Percentiles rank a stretch among this genome's conserved stretches.
Conservation (phyloP, 179 eudicot species). For the Carnegiea gigantea region DNA sequence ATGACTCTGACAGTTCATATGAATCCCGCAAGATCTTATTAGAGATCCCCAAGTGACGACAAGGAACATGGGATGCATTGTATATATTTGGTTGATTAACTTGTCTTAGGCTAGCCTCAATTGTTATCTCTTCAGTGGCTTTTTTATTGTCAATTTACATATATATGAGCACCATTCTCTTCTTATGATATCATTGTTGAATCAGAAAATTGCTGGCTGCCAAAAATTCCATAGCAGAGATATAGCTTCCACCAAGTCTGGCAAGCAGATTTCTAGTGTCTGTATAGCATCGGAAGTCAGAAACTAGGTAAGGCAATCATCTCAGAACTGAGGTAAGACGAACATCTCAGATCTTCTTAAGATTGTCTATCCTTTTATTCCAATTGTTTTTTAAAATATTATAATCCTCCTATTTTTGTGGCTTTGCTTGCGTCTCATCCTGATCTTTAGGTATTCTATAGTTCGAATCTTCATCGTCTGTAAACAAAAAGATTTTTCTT, state of each 20-base stretch:
- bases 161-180: no score
- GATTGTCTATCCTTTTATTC: constrained; percentile 1
- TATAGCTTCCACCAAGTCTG: not conserved
- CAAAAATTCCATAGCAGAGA: not conserved
- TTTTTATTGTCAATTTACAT: no score
- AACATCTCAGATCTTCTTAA: not conserved
- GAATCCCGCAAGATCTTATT: not conserved
- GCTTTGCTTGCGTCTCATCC: not conserved
- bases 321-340: no score
- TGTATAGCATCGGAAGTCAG: not conserved
- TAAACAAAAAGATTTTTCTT: not conserved
- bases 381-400: not conserved
- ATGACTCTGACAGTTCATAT: not conserved
- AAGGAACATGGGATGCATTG: not conserved
- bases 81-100: not conserved
- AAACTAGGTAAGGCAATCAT: not conserved
- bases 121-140: not conserved
- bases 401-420: not conserved
- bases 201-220: no score
- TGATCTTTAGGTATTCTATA: not conserved
- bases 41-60: not conserved
- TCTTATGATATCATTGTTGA: no score
- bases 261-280: not conserved
- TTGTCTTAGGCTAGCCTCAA: not conserved
- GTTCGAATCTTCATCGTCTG: no score